These are phyloP conservation scores for Blastocystis sp. DNA, from an alignment of 352 stramenopile species.

Conservation along the genomic window DNA sequence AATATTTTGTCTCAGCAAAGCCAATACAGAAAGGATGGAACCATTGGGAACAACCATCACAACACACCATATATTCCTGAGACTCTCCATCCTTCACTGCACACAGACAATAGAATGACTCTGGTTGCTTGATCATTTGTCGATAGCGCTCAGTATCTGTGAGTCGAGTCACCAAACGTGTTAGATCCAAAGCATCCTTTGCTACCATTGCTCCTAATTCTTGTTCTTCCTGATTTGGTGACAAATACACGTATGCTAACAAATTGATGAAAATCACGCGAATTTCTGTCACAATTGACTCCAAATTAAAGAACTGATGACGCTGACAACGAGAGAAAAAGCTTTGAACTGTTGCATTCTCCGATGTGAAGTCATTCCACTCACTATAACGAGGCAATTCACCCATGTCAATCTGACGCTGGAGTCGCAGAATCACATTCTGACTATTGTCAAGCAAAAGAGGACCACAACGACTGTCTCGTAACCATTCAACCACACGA, in stretches of 20 bases:
- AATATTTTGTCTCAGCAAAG: slow-evolving; percentile 24
- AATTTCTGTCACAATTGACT: background rate
- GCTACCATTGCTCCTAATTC: background rate
- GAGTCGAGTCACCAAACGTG: background rate
- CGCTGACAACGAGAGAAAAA: background rate
- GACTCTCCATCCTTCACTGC: background rate
- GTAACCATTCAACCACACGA: background rate
- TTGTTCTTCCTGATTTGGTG: background rate
- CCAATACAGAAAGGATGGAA: slow-evolving; percentile 50
- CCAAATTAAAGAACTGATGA: background rate
- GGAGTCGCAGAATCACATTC: slow-evolving; percentile 9
- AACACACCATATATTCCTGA: slow-evolving; percentile 36
- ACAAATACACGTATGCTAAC: background rate
- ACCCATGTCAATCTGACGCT: background rate
- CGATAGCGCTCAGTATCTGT: background rate
- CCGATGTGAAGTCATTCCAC: background rate
- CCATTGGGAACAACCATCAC: slow-evolving; percentile 17
- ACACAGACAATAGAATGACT: slow-evolving; percentile 22
- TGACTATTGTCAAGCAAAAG: background rate
- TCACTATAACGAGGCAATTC: background rate
- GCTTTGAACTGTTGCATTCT: slow-evolving; percentile 9
- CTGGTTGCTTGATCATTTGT: background rate
- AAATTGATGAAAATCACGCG: slow-evolving; percentile 14
- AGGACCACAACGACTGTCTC: background rate
- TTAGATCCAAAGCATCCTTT: slow-evolving; percentile 20